Evolutionary conservation across 1,284 basidiomycete genomes (phyloP).

Genomic region (Tetrapyrgos nigripes): DNA sequence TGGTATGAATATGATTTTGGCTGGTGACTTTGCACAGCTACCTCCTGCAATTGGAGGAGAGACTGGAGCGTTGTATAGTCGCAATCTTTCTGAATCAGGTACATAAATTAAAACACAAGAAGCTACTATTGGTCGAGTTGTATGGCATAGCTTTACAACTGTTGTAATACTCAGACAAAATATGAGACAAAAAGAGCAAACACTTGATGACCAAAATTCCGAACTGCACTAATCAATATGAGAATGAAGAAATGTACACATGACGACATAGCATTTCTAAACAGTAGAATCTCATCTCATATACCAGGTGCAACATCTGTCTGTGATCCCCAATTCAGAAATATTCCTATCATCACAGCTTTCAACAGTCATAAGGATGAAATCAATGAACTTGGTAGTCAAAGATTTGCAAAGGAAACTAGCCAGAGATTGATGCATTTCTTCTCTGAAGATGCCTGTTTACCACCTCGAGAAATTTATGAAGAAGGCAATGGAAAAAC

Average conservation of each 20-base stretch:
- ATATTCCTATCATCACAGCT: conserved; percentile 25
- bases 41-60: too few species aligned
- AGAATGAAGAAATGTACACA: conserved; percentile 20
- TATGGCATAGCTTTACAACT: conserved; percentile 16
- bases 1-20: conserved; percentile 21
- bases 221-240: conserved; percentile 23
- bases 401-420: conserved; percentile 20
- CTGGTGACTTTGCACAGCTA: conserved; percentile 25
- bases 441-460: conserved; percentile 16
- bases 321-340: not conserved
- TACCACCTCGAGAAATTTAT: not conserved
- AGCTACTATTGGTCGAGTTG: conserved; percentile 11
- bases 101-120: not conserved
- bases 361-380: conserved; percentile 21
- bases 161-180: conserved; percentile 1
- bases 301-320: conserved; percentile 2
- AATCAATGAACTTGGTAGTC: conserved; percentile 20
- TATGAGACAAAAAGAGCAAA: not conserved
- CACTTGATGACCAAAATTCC: conserved; percentile 3
- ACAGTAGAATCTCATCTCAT: conserved; percentile 3
- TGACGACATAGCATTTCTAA: conserved; percentile 19
- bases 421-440: conserved; percentile 6
- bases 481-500: not conserved
- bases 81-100: not conserved
- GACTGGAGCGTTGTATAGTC: not conserved